These are phyloP conservation scores for Hymenoscyphus linearis DNA, from an alignment of 2,329 filamentous ascomycete genomes.

Conservation along the genomic window DNA sequence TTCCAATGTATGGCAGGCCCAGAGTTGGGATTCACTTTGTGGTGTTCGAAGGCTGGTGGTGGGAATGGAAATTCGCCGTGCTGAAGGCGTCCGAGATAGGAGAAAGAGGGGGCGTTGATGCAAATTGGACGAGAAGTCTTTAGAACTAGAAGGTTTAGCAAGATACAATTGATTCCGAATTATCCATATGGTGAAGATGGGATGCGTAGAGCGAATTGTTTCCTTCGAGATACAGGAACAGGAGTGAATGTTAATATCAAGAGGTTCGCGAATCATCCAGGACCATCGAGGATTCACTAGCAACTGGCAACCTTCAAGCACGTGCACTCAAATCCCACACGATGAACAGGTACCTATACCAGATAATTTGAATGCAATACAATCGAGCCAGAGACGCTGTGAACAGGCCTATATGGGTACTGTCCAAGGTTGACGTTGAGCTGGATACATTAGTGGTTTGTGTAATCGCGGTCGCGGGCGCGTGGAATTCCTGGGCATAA, in stretches of 20 bases:
- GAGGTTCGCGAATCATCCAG: background rate
- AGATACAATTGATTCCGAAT: background rate
- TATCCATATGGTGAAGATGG: background rate
- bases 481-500: background rate
- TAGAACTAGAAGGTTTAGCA: background rate
- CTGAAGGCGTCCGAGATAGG: background rate
- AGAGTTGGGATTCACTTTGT: background rate
- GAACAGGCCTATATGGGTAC: no score
- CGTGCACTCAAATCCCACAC: background rate
- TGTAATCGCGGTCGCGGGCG: background rate
- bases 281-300: background rate
- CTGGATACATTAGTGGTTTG: no score
- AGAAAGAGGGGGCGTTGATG: background rate
- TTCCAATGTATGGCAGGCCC: background rate
- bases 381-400: no score
- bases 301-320: background rate
- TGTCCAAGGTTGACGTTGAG: no score
- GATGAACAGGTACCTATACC: no score
- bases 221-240: no score
- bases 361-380: no score
- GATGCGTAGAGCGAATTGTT: no score
- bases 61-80: background rate
- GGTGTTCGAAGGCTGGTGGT: background rate
- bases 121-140: background rate
- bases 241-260: no score